A percentile compares a stretch with the other conserved stretches of the same genome.
Conservation (phyloP, 1,284 basidiomycete species). For the Trichosporon faecale region DNA sequence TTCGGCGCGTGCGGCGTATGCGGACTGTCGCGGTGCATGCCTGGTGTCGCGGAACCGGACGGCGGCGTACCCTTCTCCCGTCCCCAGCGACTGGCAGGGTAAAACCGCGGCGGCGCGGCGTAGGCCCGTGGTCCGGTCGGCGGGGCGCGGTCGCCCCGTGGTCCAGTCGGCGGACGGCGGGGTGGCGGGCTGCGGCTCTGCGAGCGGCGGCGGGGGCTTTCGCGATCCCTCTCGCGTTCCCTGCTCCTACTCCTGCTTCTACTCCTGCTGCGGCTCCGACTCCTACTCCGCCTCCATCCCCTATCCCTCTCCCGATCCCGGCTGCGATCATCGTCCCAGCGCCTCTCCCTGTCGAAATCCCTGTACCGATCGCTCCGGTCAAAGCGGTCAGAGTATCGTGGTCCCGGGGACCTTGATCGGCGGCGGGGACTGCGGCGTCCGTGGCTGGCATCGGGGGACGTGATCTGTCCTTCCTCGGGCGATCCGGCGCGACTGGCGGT, state of each 20-base stretch:
- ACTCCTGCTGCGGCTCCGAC: conserved; percentile 13
- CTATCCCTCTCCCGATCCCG: conserved; percentile 11
- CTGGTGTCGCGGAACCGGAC: background rate
- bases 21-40: conserved; percentile 9
- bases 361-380: conserved; percentile 5
- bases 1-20: background rate
- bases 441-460: conserved; percentile 23
- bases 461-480: conserved; percentile 48
- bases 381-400: conserved; percentile 11
- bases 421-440: background rate
- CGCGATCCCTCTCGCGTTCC: background rate
- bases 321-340: background rate
- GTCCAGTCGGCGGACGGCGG: conserved; percentile 33
- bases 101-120: conserved; percentile 12
- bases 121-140: conserved; percentile 33
- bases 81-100: conserved; percentile 5
- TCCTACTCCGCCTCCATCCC: conserved; percentile 13
- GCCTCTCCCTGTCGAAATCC: conserved; percentile 4
- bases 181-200: background rate
- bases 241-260: background rate
- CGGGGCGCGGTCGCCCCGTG: conserved; percentile 17
- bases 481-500: conserved; percentile 28
- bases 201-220: background rate
- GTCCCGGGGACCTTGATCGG: conserved; percentile 9
- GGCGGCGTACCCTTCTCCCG: background rate